Evolutionary conservation across 2,329 filamentous ascomycete species (phyloP).

Genomic region (Colletotrichum cereale): DNA sequence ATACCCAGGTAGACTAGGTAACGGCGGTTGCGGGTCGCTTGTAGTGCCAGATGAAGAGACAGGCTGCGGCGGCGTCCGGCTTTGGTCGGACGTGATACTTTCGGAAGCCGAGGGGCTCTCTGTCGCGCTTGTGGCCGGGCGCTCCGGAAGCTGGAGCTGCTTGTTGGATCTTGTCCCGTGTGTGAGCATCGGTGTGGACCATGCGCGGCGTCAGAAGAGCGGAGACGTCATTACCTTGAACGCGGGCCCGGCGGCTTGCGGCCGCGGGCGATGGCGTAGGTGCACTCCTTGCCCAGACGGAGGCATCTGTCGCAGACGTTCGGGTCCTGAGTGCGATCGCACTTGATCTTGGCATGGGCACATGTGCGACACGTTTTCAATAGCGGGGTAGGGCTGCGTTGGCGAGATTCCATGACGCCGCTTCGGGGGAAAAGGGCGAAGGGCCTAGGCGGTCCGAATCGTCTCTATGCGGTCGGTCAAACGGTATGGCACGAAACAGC

Average conservation of each 20-base stretch:
- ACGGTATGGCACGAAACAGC: background rate
- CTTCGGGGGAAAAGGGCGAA: background rate
- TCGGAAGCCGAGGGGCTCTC: slow-evolving; percentile 25
- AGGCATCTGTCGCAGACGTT: slow-evolving; percentile 50
- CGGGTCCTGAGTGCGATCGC: slow-evolving; percentile 50
- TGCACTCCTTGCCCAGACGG: slow-evolving; percentile 49
- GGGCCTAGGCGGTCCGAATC: background rate
- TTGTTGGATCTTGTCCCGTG: slow-evolving; percentile 21
- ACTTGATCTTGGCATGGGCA: slow-evolving; percentile 52
- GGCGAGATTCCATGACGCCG: slow-evolving; percentile 24
- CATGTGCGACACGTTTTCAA: slow-evolving; percentile 52
- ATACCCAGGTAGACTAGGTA: background rate
- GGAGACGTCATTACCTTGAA: slow-evolving; percentile 18
- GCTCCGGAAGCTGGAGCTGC: slow-evolving; percentile 21
- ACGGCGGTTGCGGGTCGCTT: background rate
- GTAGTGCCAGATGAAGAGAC: background rate
- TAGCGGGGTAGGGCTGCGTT: slow-evolving; percentile 34
- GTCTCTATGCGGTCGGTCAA: slow-evolving; percentile 3
- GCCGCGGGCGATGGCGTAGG: slow-evolving; percentile 48
- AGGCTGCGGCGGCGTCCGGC: slow-evolving; percentile 6
- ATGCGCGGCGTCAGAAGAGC: background rate
- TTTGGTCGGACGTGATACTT: slow-evolving; percentile 14
- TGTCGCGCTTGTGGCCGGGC: slow-evolving; percentile 4
- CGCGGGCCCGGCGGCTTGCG: slow-evolving; percentile 42
- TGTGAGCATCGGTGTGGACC: slow-evolving; percentile 7